phyloP scores from a whole-genome alignment of 1,284 basidiomycete species.

The Ganoderma multipileum region DNA sequence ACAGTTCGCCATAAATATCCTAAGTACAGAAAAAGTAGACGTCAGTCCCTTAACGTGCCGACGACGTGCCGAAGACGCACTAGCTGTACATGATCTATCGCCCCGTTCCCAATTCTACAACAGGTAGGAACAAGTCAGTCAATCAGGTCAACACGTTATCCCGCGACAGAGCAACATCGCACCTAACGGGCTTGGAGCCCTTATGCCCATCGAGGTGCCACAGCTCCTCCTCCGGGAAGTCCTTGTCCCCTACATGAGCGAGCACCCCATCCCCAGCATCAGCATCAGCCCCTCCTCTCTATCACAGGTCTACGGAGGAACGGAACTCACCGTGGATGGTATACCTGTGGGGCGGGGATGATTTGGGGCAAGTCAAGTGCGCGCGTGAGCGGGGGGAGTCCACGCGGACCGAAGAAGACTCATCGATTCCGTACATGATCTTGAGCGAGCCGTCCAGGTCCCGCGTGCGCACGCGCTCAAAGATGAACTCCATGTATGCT shows the following conservation, averaged over 20 bases:
- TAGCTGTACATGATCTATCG: conserved; percentile 88
- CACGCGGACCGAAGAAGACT: background rate
- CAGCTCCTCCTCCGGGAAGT: conserved; percentile 84
- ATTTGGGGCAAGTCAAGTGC: background rate
- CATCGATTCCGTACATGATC: conserved; percentile 68
- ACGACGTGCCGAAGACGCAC: too few relatives aligned
- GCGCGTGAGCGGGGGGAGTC: background rate
- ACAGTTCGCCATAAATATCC: conserved; percentile 94
- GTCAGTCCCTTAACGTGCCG: background rate
- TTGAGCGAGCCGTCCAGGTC: conserved; percentile 90
- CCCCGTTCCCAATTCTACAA: conserved; percentile 84
- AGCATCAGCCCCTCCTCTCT: background rate
- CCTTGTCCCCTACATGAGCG: conserved; percentile 68
- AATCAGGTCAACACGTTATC: background rate
- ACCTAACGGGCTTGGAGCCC: conserved; percentile 76
- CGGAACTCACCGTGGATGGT: conserved; percentile 73
- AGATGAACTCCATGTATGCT: conserved; percentile 92
- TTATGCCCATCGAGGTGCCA: conserved; percentile 89
- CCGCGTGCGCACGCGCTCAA: conserved; percentile 79
- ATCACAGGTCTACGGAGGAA: too few relatives aligned
- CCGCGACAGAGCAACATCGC: background rate
- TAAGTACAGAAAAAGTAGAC: conserved; percentile 36
- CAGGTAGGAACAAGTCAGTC: background rate
- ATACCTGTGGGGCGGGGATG: conserved; percentile 50
- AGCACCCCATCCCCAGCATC: background rate